Conservation (phyloP, 2,329 filamentous ascomycete genomes). For the Botrytis fabae region DNA sequence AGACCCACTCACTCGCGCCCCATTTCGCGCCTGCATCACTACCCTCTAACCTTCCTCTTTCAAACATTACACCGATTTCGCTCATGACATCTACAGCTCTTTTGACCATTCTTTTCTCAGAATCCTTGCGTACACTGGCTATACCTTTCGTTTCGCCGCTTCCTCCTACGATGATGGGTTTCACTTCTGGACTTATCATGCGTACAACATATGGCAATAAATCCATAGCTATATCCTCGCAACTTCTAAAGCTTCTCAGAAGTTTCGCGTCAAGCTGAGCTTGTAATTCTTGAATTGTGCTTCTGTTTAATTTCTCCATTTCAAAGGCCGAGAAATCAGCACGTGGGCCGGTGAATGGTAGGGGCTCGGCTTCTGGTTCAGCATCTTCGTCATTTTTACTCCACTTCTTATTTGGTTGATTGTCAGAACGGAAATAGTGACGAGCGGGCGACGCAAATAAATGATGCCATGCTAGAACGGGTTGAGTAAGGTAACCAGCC, state of each 20-base stretch:
- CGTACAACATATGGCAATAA: constrained; percentile 81
- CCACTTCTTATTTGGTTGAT: constrained; percentile 44
- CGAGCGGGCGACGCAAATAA: constrained; percentile 74
- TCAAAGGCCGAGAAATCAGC: constrained; percentile 83
- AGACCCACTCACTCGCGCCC: constrained; percentile 69
- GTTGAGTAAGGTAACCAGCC: constrained; percentile 79
- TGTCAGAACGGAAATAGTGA: constrained; percentile 45
- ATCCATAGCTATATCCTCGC: constrained; percentile 75
- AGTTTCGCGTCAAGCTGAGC: constrained; percentile 71
- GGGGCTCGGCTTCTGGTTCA: constrained; percentile 44
- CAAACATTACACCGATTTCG: constrained; percentile 79
- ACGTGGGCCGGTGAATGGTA: constrained; percentile 78
- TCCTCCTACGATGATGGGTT: constrained; percentile 81
- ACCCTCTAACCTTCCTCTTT: constrained; percentile 73
- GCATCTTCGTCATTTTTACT: constrained; percentile 22
- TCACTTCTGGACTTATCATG: constrained; percentile 85
- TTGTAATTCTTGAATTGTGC: constrained; percentile 72
- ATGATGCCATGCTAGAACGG: constrained; percentile 85
- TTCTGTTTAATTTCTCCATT: constrained; percentile 73
- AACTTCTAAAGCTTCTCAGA: constrained; percentile 74
- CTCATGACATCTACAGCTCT: constrained; percentile 79
- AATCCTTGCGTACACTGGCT: constrained; percentile 85
- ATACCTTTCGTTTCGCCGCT: constrained; percentile 64
- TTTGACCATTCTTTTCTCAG: constrained; percentile 77
- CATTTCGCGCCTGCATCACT: constrained; percentile 47